These are phyloP conservation scores for Kernera saxatilis DNA, from an alignment of 345 rosid species.

Conservation along the genomic window DNA sequence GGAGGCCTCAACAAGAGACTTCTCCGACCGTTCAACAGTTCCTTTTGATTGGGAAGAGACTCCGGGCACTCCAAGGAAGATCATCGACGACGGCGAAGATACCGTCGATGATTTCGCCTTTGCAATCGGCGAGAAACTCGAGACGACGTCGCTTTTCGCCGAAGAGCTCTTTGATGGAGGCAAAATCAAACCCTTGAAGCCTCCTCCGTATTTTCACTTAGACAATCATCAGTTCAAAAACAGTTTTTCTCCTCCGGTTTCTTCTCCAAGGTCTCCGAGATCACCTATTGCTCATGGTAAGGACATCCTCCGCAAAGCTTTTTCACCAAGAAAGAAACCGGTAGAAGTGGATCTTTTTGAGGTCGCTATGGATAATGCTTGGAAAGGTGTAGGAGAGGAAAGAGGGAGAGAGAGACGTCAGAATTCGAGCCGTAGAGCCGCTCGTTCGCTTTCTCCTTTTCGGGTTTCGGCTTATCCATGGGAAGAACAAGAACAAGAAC, in stretches of 20 bases:
- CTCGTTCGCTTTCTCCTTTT: constrained; percentile 73
- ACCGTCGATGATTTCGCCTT: constrained; percentile 50
- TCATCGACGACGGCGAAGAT: neutral
- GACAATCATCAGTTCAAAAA: constrained; percentile 29
- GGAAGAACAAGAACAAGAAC: constrained; percentile 48
- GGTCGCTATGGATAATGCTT: constrained; percentile 33
- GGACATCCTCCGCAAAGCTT: constrained; percentile 42
- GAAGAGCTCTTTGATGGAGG: constrained; percentile 79
- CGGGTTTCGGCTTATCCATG: constrained; percentile 73
- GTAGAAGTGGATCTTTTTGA: constrained; percentile 41
- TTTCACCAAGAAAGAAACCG: constrained; percentile 48
- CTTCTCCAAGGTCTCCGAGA: constrained; percentile 47
- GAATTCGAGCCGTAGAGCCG: constrained; percentile 41
- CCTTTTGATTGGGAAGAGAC: constrained; percentile 65
- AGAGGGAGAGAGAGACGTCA: constrained; percentile 54
- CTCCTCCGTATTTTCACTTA: constrained; percentile 47
- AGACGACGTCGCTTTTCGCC: constrained; percentile 44
- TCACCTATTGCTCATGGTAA: constrained; percentile 51
- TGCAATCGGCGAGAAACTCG: constrained; percentile 31
- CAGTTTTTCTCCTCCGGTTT: constrained; percentile 25
- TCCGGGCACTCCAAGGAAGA: constrained; percentile 57
- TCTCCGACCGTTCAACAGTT: constrained; percentile 23
- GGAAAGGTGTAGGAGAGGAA: constrained; percentile 28
- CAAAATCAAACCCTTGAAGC: constrained; percentile 62
- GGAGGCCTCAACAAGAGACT: neutral